Conservation (phyloP, 2,329 filamentous ascomycete genomes). For the Diplodia intermedia region DNA sequence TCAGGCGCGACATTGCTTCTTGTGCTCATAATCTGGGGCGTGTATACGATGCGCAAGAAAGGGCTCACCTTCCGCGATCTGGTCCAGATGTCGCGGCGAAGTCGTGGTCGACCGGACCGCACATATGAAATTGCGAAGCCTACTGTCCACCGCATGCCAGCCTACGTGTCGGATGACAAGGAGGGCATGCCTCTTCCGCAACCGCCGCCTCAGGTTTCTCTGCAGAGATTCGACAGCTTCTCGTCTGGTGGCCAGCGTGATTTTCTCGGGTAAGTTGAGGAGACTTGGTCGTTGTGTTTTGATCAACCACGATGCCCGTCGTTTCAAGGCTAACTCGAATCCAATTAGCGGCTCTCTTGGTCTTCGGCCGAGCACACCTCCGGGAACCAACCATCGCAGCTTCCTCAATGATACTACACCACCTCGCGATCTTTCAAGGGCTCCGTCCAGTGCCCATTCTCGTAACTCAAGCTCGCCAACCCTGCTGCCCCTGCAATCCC, state of each 20-base stretch:
- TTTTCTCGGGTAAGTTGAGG: slow-evolving; percentile 18
- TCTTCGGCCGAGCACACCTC: slow-evolving; percentile 10
- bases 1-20: slow-evolving; percentile 49
- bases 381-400: neutral
- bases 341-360: neutral
- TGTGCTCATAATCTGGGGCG: slow-evolving; percentile 45
- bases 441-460: slow-evolving; percentile 5
- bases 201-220: neutral
- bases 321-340: slow-evolving; percentile 18
- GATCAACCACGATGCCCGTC: neutral
- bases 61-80: slow-evolving; percentile 41
- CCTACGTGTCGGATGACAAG: slow-evolving; percentile 24
- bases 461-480: slow-evolving; percentile 15
- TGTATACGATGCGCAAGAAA: slow-evolving; percentile 49
- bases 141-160: slow-evolving; percentile 9
- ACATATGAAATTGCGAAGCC: slow-evolving; percentile 30
- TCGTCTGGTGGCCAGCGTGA: slow-evolving; percentile 3
- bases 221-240: neutral
- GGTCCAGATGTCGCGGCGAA: slow-evolving; percentile 20
- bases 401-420: slow-evolving; percentile 29
- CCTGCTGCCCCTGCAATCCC: slow-evolving; percentile 33
- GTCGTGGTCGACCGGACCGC: slow-evolving; percentile 22
- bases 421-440: slow-evolving; percentile 16
- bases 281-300: neutral
- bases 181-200: slow-evolving; percentile 5